A percentile compares a stretch with the other conserved stretches of the same genome.
These are phyloP conservation scores for Yarrowia sp. DNA, from an alignment of 805 yeast genomes.

Conservation along the genomic window DNA sequence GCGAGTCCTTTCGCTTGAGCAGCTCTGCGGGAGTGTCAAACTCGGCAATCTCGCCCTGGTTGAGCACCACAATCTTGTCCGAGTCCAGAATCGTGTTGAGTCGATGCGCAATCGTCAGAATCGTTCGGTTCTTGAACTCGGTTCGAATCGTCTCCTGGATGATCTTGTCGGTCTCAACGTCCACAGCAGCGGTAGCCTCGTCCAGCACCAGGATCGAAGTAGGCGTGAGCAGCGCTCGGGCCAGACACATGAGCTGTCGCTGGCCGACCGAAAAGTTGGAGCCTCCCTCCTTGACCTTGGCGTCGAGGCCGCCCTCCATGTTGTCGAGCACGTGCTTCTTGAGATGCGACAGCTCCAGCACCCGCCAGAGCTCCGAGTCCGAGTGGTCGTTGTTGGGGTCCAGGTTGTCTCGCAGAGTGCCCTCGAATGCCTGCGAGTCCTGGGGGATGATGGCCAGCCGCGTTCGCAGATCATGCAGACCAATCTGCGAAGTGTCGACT, in stretches of 20 bases:
- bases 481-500: constrained; percentile 68
- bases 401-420: constrained; percentile 81
- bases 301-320: constrained; percentile 64
- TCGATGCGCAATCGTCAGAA: constrained; percentile 88
- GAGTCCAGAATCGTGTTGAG: constrained; percentile 85
- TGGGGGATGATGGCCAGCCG: constrained; percentile 88
- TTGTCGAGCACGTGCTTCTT: constrained; percentile 60
- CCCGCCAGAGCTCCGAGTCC: constrained; percentile 86
- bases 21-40: constrained; percentile 75
- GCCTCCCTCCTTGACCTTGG: constrained; percentile 75
- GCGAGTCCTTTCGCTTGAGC: constrained; percentile 66
- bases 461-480: constrained; percentile 78
- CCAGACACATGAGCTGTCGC: constrained; percentile 81
- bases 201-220: constrained; percentile 80
- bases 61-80: constrained; percentile 78
- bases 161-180: constrained; percentile 81
- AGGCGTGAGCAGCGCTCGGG: constrained; percentile 79
- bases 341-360: constrained; percentile 77
- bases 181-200: constrained; percentile 92
- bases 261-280: constrained; percentile 89
- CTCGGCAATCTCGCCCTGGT: constrained; percentile 75
- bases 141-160: constrained; percentile 80
- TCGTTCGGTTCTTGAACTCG: constrained; percentile 76
- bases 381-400: constrained; percentile 76
- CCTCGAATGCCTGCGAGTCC: constrained; percentile 91